phyloP scores from a whole-genome alignment of 2,329 filamentous ascomycete genomes.

The Fusarium nisikadoi region DNA sequence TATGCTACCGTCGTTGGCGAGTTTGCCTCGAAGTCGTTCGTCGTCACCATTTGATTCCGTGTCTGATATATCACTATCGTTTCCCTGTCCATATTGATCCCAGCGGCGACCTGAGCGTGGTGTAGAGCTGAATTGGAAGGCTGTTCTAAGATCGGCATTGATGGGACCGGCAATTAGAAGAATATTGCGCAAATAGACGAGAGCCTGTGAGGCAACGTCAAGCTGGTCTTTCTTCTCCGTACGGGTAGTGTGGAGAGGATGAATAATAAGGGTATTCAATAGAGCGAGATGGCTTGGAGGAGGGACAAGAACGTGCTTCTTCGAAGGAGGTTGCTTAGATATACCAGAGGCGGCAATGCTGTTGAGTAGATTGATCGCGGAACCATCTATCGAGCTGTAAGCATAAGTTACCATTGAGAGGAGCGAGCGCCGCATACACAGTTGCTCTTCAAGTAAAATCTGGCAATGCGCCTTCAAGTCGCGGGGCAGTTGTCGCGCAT shows the following conservation, averaged over 20 bases:
- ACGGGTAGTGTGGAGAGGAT: constrained; percentile 82
- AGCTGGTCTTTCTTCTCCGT: constrained; percentile 69
- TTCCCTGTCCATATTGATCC: constrained; percentile 54
- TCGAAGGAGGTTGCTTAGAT: constrained; percentile 42
- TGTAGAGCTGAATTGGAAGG: constrained; percentile 72
- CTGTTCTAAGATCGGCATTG: constrained; percentile 74
- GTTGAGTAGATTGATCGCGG: constrained; percentile 71
- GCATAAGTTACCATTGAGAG: not conserved
- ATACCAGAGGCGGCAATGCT: constrained; percentile 68
- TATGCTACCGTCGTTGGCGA: constrained; percentile 73
- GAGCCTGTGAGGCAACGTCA: constrained; percentile 72
- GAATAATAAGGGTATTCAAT: constrained; percentile 82
- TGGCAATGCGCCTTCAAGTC: constrained; percentile 74
- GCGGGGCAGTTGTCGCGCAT: constrained; percentile 66
- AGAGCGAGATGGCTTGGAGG: constrained; percentile 79
- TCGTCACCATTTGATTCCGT: constrained; percentile 58
- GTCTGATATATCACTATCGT: constrained; percentile 55
- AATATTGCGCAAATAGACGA: constrained; percentile 76
- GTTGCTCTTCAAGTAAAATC: constrained; percentile 79
- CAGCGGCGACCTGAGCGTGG: constrained; percentile 47
- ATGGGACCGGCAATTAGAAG: constrained; percentile 73
- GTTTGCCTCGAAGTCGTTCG: constrained; percentile 64
- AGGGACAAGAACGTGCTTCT: constrained; percentile 69
- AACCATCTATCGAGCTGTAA: constrained; percentile 40
- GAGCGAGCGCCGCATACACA: constrained; percentile 61